A percentile compares a stretch with the other conserved stretches of the same genome.
phyloP scores from a whole-genome alignment of 495 filamentous ascomycete species.

The Aspergillus steynii region DNA sequence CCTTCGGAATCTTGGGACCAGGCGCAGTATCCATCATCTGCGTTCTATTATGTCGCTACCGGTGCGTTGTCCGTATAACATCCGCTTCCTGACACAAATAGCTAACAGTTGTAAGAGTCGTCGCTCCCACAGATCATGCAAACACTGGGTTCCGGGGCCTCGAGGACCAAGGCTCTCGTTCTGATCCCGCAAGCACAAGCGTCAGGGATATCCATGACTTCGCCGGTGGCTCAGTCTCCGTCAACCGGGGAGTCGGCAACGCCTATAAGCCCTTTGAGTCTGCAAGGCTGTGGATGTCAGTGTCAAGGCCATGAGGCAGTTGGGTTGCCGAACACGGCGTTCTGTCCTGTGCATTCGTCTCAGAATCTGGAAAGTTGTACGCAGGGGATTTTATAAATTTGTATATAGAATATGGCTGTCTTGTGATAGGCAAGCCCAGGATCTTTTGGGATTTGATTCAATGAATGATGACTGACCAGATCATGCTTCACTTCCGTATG shows the following conservation, averaged over 20 bases:
- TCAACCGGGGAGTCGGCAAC: neutral
- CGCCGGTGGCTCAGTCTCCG: neutral
- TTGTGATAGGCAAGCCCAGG: neutral
- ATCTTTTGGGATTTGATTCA: neutral
- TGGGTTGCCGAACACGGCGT: neutral
- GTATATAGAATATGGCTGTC: neutral
- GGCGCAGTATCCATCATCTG: neutral
- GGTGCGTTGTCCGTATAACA: neutral
- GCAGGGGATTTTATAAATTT: neutral
- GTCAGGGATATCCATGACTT: neutral
- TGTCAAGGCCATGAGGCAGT: neutral
- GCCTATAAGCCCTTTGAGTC: neutral
- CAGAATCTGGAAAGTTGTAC: neutral
- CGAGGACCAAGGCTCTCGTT: slow-evolving; percentile 3
- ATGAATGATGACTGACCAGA: neutral
- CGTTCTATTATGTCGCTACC: slow-evolving; percentile 5
- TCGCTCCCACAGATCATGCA: slow-evolving; percentile 10
- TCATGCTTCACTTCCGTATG: too few relatives aligned
- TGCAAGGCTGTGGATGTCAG: neutral
- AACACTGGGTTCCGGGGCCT: neutral
- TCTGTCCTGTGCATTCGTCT: slow-evolving; percentile 1
- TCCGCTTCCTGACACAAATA: neutral
- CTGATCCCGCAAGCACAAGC: slow-evolving; percentile 1
- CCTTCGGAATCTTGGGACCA: slow-evolving; percentile 6
- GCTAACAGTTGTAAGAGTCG: slow-evolving; percentile 1